Evolutionary conservation across 108 stramenopile species (phyloP).

Genomic region (Skeletonema grethae): DNA sequence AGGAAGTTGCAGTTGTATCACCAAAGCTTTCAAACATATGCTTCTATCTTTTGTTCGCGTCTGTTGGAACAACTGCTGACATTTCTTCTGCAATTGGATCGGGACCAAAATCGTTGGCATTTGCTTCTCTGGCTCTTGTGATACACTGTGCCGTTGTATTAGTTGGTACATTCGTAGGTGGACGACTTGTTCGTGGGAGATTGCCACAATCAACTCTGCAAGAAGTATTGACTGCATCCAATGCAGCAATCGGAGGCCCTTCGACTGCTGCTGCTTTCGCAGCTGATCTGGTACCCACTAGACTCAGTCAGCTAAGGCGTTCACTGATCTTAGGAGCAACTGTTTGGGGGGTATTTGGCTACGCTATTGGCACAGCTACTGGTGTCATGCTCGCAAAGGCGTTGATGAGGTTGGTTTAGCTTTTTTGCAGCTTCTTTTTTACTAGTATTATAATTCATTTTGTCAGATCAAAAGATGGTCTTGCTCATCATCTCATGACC

Average conservation of each 20-base stretch:
- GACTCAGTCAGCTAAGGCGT: conserved; percentile 15
- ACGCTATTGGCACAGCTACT: conserved; percentile 61
- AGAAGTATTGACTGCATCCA: conserved; percentile 76
- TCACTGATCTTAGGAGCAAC: conserved; percentile 70
- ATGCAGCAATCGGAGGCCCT: conserved; percentile 85
- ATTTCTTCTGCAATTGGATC: conserved; percentile 48
- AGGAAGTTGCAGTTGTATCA: conserved; percentile 36
- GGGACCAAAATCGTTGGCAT: conserved; percentile 39
- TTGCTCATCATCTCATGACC: conserved; percentile 9
- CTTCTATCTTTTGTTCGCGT: conserved; percentile 69
- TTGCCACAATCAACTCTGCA: conserved; percentile 39
- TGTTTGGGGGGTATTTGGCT: conserved; percentile 74
- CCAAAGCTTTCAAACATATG: conserved; percentile 49
- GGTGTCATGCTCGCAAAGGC: background rate
- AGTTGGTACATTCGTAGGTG: conserved; percentile 25
- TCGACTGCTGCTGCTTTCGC: conserved; percentile 81
- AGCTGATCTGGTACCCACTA: conserved; percentile 22
- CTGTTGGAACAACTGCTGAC: conserved; percentile 67
- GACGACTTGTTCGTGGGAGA: conserved; percentile 1
- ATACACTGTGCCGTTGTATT: conserved; percentile 53
- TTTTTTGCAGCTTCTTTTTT: background rate
- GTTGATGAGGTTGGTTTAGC: conserved; percentile 2
- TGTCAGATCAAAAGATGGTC: background rate
- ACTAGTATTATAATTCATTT: background rate
- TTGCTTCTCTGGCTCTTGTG: conserved; percentile 57